Percentiles rank a stretch among this genome's conserved stretches.
Conservation (phyloP, 345 rosid genomes). For the Ailanthus altissimus region DNA sequence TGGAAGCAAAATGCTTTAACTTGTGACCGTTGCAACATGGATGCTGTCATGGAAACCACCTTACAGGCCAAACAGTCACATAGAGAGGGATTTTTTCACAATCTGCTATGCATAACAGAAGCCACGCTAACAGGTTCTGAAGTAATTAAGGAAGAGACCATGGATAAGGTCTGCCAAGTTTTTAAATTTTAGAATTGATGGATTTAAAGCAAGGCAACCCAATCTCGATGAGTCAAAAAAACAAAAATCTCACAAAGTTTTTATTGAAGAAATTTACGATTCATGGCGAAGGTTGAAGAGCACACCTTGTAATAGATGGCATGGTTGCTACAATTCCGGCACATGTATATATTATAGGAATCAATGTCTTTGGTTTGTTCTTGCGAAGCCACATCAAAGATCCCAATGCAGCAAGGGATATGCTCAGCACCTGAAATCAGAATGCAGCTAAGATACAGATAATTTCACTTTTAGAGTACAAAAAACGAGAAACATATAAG, state of each 20-base stretch:
- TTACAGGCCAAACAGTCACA: neutral
- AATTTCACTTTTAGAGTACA: neutral
- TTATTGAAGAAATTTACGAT: neutral
- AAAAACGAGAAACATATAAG: neutral
- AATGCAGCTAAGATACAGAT: neutral
- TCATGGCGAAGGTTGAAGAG: neutral
- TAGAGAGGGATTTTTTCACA: neutral
- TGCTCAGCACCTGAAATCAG: slow-evolving; percentile 67
- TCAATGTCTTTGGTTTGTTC: slow-evolving; percentile 85
- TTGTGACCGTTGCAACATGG: neutral
- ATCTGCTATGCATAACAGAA: neutral
- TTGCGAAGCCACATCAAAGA: slow-evolving; percentile 97
- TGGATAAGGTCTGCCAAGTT: neutral
- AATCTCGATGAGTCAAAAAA: neutral
- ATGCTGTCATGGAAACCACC: neutral
- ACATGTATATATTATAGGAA: slow-evolving; percentile 84
- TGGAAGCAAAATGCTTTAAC: neutral
- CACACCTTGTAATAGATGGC: slow-evolving; percentile 88
- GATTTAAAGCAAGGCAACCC: neutral
- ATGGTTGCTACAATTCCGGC: slow-evolving; percentile 91
- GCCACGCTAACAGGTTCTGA: neutral
- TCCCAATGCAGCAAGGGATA: slow-evolving; percentile 94
- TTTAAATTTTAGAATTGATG: neutral
- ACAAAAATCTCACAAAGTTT: neutral
- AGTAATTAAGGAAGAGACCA: neutral